Evolutionary conservation across 176 grass and related monocot genomes (phyloP), one percentile per base, ranked within the genome.

Genomic region (Avena eriantha): DNA sequence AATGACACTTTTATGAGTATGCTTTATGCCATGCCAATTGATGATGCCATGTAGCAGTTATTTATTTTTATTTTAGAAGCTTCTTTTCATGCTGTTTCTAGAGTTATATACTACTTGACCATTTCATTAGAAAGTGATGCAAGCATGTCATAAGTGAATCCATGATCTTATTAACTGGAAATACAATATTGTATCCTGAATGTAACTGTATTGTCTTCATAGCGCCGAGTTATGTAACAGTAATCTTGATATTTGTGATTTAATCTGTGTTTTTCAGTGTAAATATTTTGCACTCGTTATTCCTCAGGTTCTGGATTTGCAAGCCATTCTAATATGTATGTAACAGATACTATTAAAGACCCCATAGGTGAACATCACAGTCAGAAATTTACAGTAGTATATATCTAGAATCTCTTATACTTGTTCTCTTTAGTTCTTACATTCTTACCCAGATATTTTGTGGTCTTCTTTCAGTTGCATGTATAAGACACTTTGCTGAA

Each of bases 171-270:
- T 59, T 78, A 78, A 49, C 8, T 71, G 49, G 18, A 59, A 69
- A 18, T 68, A 39, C 49, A 59, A 17, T 24, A 69, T 17, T 21
- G 6, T 51, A 58, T 77, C 29, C 6, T 78, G 15, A 19, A 79
- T 84, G 11, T 48, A 15, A 53, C 58, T 19, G 10, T 26, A 34
- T 53, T 53, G 17, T 54, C 49, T 77, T 77, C n/a, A 70, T 67
- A 77, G 31, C 5, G 15, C 8, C 11, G 18, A 7, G 59, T 80
- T 69, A 77, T 76, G 46, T 49, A 76, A 76, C 73, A 2, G 47
- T 53, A 53, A 19, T 69, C 18, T 84, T 64, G 13, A 80, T 74
- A 22, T 85, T 45, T 65, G 16, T 74, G 33, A 78, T 74, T 22
- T 47, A 10, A 56, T 56, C 53, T 24, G 57, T 6, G 22, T 79